A percentile compares a stretch with the other conserved stretches of the same genome.
Conservation (phyloP, 176 grass and related monocot genomes). For the Triticum aestivum region IWGSC_CS_RefSeq_v2.1 NC_057807.1:516646012-516646511, state of each 20-base stretch:
- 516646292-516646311: constrained; percentile 48
- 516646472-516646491: constrained; percentile 81
- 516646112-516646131: constrained; percentile 53
- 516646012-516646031: constrained; percentile 56
- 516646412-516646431: constrained; percentile 36
- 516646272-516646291: constrained; percentile 71
- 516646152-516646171: constrained; percentile 74
- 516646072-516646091: constrained; percentile 44
- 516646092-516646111: constrained; percentile 55
- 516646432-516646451: constrained; percentile 42
- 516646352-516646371: constrained; percentile 83
- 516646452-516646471: constrained; percentile 76
- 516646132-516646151: constrained; percentile 73
- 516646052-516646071: constrained; percentile 35
- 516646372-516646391: constrained; percentile 71
- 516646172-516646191: constrained; percentile 77
- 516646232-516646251: constrained; percentile 62
- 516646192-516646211: constrained; percentile 77
- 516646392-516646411: constrained; percentile 85
- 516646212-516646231: constrained; percentile 94
- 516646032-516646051: constrained; percentile 36
- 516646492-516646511: constrained; percentile 81
- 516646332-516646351: constrained; percentile 90
- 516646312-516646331: constrained; percentile 74
- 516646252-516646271: constrained; percentile 51